Base-by-base conservation (phyloP, 176 grass and related monocot species). In the Raddia distichophylla region DNA sequence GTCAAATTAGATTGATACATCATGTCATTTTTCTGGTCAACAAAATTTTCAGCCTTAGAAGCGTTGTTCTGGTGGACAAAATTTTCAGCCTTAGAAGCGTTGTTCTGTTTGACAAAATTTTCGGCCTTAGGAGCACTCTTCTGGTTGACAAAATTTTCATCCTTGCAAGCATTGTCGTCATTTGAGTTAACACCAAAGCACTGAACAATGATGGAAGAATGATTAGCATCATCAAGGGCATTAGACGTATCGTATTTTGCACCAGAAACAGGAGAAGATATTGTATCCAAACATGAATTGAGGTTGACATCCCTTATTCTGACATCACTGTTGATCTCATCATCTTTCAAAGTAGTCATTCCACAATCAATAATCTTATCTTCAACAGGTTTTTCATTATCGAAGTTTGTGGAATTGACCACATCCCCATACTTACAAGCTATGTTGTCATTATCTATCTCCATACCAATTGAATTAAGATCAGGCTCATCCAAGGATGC, bases 231-330 rank as follows among this genome's bases (percentile, higher is more conserved):
- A 84, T 75, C 71, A 46, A 65, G 46, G 74, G 62, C n/a, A 86
- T 71, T 80, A 77, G 83, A 89, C 67, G 84, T 58, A 77, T 86
- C 87, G 68, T 79, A 80, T 45, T 86, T 83, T 81, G 76, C 71
- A 86, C 80, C 71, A 86, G 74, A 76, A 89, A 86, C 45, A 73
- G 90, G 87, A 68, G 83, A 86, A 71, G 71, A 87, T 15, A 81
- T 27, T 65, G 83, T 73, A 84, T 89, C 69, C 27, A 77, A 89
- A 69, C 83, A 83, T 66, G 86, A 86, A 89, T 89, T 86, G 18
- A 86, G 87, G 75, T 86, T 89, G 62, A 89, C 87, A 71, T 86
- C 76, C 70, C 72, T 87, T 79, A 80, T 75, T 71, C 74, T 85
- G 52, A 32, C 49, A 80, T 53, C 60, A 73, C 57, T 76, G 64